Evolutionary conservation across 1,284 basidiomycete species (phyloP).

Genomic region (Moniliophthora roreri): DNA sequence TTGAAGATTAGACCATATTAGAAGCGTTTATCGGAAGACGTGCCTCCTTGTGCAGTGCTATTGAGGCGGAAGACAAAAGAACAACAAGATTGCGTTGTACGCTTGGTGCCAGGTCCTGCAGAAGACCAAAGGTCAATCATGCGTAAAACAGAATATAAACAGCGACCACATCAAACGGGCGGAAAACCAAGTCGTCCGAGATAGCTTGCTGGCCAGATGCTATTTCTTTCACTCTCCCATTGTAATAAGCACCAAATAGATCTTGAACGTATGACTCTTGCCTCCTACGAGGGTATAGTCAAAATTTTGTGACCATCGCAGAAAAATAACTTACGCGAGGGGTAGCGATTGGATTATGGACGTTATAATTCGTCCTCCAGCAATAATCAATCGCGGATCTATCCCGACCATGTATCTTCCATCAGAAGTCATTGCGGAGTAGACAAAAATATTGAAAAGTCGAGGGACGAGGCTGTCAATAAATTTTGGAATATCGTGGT

Average conservation of each 20-base stretch:
- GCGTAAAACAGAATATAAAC: not conserved
- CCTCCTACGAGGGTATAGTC: constrained; percentile 33
- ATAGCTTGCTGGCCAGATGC: constrained; percentile 54
- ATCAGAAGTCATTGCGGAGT: constrained; percentile 44
- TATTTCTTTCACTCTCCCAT: constrained; percentile 55
- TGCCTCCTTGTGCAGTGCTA: constrained; percentile 69
- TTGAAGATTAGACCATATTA: not conserved
- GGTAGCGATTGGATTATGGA: constrained; percentile 67
- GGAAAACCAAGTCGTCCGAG: constrained; percentile 35
- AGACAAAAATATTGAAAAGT: constrained; percentile 71
- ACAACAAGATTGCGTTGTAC: constrained; percentile 61
- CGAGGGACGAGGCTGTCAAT: constrained; percentile 72
- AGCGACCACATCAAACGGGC: constrained; percentile 45
- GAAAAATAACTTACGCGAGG: constrained; percentile 52
- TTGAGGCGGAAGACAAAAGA: constrained; percentile 66
- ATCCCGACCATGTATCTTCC: constrained; percentile 42
- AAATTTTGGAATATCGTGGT: constrained; percentile 79
- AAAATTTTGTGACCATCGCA: constrained; percentile 8
- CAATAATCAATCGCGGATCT: constrained; percentile 66
- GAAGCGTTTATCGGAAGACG: constrained; percentile 12
- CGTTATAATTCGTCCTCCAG: constrained; percentile 65
- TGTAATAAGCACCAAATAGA: constrained; percentile 60
- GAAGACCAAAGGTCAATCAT: not conserved
- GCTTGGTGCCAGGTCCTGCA: constrained; percentile 43
- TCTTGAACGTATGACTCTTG: constrained; percentile 57